phyloP scores from a whole-genome alignment of 1,284 basidiomycete species.

The Ustilago cynodontis region DNA sequence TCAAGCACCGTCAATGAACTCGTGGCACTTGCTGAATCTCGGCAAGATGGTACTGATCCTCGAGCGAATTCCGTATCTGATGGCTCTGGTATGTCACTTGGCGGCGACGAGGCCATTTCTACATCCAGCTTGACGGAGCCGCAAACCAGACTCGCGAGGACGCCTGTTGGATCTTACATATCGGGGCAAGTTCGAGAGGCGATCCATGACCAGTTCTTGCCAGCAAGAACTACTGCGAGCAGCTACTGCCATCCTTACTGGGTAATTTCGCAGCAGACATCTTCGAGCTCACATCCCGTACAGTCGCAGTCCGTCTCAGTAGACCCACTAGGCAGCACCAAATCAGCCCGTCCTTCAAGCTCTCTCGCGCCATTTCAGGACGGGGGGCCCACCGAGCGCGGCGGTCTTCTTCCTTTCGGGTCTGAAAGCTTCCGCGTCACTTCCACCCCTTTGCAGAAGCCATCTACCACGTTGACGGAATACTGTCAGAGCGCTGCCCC shows the following conservation, averaged over 20 bases:
- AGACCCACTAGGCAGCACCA: not conserved
- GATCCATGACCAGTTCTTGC: not conserved
- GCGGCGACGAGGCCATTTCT: not conserved
- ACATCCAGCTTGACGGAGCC: not conserved
- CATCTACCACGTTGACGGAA: not conserved
- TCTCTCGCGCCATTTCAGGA: too few species aligned
- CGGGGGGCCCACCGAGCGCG: not conserved
- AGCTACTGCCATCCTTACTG: slow-evolving; percentile 5
- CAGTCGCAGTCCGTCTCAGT: not conserved
- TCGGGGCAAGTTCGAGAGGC: not conserved
- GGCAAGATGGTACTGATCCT: not conserved
- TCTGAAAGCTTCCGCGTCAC: not conserved
- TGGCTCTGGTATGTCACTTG: not conserved
- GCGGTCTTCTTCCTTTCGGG: not conserved
- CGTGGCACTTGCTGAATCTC: too few species aligned
- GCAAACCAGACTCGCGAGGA: too few species aligned
- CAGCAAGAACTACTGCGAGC: not conserved
- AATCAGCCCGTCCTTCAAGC: not conserved
- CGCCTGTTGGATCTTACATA: not conserved
- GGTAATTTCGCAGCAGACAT: not conserved
- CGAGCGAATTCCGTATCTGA: not conserved
- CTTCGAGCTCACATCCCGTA: not conserved
- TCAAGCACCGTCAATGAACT: not conserved
- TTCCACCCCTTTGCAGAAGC: slow-evolving; percentile 1
- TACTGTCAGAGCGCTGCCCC: too few species aligned